Evolutionary conservation across 345 rosid species (phyloP), one percentile per base, ranked within the genome.

Genomic region (Brassica incana): DNA sequence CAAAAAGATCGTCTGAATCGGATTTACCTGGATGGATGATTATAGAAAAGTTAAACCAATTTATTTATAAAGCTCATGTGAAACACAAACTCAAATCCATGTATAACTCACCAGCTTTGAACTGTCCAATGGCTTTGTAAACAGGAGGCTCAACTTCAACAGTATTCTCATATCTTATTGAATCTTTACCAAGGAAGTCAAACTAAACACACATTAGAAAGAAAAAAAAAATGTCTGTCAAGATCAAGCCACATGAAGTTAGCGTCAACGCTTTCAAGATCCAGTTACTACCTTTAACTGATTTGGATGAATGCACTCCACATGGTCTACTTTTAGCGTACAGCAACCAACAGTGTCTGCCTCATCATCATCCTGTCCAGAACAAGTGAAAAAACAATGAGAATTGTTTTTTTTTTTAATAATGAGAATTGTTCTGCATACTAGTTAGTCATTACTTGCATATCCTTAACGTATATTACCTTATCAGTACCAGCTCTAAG

Each of bases 401-500:
- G 3, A 64, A 40, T 20, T 25, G 38, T 5, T 54, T 29, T 29
- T 29, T 29, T 29, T 29, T 29, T 29, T 0, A 29, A 14, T 2
- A 23, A 10, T 45, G 15, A 71, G 3, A 64, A 29, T 20, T 25
- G 38, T 2, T 67, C 40, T 75, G 56, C 20, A 56, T 36, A 23
- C 56, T 67, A 11, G 52, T 64, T 65, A 33, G 38, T 16, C 4
- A 69, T 45, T 48, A 30, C 74, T 30, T 54, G 63, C 4, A 40
- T 50, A 33, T 27, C 14, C 15, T 15, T 71, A 12, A 15, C 50
- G 69, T 10, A 48, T 77, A 48, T 77, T 90, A 95, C 98, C 97
- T 95, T 95, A 88, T 92, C 98, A 79, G 92, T 95, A 30, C 99
- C 99, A 38, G 98, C 99, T 88, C 99, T 95, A 69, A 95, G 94